phyloP scores from a whole-genome alignment of 192 early-diverging fungal species.

The Lobulomyces angularis region DNA sequence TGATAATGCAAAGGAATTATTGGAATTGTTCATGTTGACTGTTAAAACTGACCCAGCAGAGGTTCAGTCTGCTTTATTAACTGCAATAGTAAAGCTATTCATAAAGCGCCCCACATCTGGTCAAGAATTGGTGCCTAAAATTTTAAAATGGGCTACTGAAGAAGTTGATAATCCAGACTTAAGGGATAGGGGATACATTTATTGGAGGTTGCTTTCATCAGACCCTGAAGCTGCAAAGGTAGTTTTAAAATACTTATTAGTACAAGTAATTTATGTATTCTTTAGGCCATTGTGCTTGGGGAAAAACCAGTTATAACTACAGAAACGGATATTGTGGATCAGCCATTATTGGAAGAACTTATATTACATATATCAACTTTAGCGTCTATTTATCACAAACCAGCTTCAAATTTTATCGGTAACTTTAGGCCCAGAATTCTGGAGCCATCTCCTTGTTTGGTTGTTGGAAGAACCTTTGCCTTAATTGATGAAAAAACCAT shows the following conservation, averaged over 20 bases:
- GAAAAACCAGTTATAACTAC: constrained; percentile 90
- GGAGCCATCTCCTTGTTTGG: neutral
- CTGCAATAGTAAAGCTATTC: constrained; percentile 92
- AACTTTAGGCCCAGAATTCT: constrained; percentile 24
- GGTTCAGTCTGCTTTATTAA: constrained; percentile 86
- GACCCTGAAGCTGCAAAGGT: constrained; percentile 82
- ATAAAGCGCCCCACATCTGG: constrained; percentile 83
- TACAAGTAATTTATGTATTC: constrained; percentile 1
- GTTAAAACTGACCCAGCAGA: constrained; percentile 61
- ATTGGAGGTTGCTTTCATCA: constrained; percentile 92
- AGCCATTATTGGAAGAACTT: constrained; percentile 72
- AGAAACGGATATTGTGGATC: constrained; percentile 82
- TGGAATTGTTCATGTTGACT: constrained; percentile 75
- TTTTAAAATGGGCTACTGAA: constrained; percentile 90
- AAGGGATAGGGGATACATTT: constrained; percentile 94
- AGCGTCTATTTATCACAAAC: constrained; percentile 86
- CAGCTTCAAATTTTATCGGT: constrained; percentile 74
- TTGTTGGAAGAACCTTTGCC: neutral
- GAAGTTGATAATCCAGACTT: constrained; percentile 94
- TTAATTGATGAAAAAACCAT: constrained; percentile 5
- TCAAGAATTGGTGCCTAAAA: constrained; percentile 84
- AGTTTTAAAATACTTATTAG: neutral
- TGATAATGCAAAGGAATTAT: constrained; percentile 84
- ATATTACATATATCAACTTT: constrained; percentile 75
- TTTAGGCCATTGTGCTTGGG: constrained; percentile 70